Evolutionary conservation across 768 basidiomycete genomes (phyloP), one percentile per base, ranked within the genome.

Genomic region (Boletus pseudopeckii): DNA sequence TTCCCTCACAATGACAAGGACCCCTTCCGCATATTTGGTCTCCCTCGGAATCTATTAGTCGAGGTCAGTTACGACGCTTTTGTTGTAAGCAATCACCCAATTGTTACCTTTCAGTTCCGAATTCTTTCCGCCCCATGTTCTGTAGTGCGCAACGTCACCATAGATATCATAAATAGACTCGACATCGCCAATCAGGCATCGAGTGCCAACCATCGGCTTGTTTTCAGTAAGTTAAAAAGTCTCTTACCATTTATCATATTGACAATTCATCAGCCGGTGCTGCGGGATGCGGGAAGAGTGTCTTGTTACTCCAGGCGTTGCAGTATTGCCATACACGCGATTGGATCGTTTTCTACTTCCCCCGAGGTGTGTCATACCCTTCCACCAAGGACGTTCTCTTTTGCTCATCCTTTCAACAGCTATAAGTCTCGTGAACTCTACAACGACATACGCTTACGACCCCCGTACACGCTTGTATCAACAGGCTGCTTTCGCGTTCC

Each of bases 321-420:
- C 77, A 87, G 37, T 84, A 90, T 57, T 85, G 84, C 33, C 61
- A 78, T 10, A 69, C 77, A 3, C 77, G 80, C 20, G 79, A 80
- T 26, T 94, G 91, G 89, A 78, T 95, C 20, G 90, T 92, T 17
- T 69, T 95, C 17, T 97, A 94, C 66, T 80, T 93, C 24, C 92
- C 94, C 4, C 77, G 86, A 71, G 83, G 91, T 90, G 32, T 45
- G 77, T 69, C 28, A 11, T 24, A 34, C 18, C 17, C 28, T 10
- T 15, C 36, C 8, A 43, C 22, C n/a, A 24, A 30, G 14, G 5
- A 40, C 11, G 33, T 10, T 37, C 14, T 15, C 1, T 30, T 36
- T 36, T 22, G 3, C 28, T 50, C 40, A 66, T 39, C 18, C 3
- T 22, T 30, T 30, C 2, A 26, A 18, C 53, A 85, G 83, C 76